Conservation (phyloP, 805 yeast genomes). For the Lachancea sp. region DNA sequence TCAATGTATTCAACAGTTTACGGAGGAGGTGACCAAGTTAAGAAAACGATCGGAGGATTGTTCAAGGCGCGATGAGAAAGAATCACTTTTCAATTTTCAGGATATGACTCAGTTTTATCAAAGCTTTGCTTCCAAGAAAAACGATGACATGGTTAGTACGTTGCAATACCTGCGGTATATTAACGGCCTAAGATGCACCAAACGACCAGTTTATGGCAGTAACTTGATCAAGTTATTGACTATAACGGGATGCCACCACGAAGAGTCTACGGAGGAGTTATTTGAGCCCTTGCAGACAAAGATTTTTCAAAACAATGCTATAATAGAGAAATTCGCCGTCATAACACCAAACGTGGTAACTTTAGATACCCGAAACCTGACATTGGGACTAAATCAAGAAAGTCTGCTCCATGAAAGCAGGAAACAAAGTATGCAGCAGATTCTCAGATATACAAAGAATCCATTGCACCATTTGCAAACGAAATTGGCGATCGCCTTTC, state of each 20-base stretch:
- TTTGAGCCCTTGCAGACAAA: conserved; percentile 40
- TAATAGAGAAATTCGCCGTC: conserved; percentile 71
- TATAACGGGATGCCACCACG: conserved; percentile 25
- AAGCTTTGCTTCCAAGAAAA: conserved; percentile 46
- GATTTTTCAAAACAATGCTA: conserved; percentile 38
- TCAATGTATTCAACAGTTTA: conserved; percentile 44
- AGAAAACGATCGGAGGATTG: conserved; percentile 24
- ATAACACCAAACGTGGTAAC: conserved; percentile 84
- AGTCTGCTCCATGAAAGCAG: conserved; percentile 24
- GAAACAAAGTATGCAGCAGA: conserved; percentile 19
- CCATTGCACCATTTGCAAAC: conserved; percentile 81
- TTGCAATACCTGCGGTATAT: conserved; percentile 53
- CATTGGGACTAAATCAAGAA: conserved; percentile 23
- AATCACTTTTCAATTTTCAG: conserved; percentile 24
- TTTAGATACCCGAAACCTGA: conserved; percentile 53
- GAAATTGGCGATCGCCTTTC: conserved; percentile 86
- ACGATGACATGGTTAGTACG: conserved; percentile 44
- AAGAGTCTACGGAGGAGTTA: conserved; percentile 27
- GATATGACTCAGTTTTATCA: conserved; percentile 55
- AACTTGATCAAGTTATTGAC: conserved; percentile 44
- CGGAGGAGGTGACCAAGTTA: conserved; percentile 39
- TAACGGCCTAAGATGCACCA: conserved; percentile 58
- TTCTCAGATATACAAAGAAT: conserved; percentile 28
- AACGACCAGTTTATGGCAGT: conserved; percentile 61
- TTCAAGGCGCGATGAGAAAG: conserved; percentile 10